phyloP scores from a whole-genome alignment of 1,284 basidiomycete genomes.

The Trichosporon asahii region DNA sequence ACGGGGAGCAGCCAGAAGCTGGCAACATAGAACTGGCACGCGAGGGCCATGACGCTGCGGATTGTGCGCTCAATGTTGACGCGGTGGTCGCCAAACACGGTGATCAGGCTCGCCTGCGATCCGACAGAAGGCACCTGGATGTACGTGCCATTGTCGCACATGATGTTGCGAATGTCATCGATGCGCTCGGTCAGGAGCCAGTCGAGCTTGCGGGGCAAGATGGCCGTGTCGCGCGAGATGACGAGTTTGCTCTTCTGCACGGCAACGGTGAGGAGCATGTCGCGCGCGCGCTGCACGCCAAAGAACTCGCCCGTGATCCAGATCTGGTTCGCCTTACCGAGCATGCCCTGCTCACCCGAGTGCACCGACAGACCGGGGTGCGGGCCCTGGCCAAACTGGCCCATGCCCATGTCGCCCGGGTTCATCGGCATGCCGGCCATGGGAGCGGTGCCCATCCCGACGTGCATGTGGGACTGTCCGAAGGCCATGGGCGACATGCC shows the following conservation, averaged over 20 bases:
- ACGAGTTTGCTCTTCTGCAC: conserved; percentile 86
- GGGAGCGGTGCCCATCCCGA: conserved; percentile 38
- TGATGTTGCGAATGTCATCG: conserved; percentile 84
- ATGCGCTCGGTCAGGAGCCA: conserved; percentile 94
- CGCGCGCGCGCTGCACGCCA: conserved; percentile 86
- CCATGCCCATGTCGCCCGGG: conserved; percentile 32
- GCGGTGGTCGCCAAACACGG: conserved; percentile 89
- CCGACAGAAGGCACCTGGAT: conserved; percentile 84
- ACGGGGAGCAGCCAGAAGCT: conserved; percentile 93
- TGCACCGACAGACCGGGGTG: conserved; percentile 44
- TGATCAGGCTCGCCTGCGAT: conserved; percentile 74
- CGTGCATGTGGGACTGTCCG: conserved; percentile 41
- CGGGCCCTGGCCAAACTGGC: conserved; percentile 36
- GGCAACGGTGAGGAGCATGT: conserved; percentile 88
- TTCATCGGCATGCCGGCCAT: conserved; percentile 32
- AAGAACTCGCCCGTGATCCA: conserved; percentile 99
- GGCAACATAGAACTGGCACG: conserved; percentile 92
- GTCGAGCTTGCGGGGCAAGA: conserved; percentile 93
- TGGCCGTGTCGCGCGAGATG: conserved; percentile 87
- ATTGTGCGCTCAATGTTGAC: conserved; percentile 95
- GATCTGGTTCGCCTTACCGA: conserved; percentile 63
- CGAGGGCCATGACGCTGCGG: conserved; percentile 89
- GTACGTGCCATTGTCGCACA: conserved; percentile 95
- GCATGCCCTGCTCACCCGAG: conserved; percentile 55
- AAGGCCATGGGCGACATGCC: conserved; percentile 27